These are phyloP conservation scores for Hymenoscyphus salicellus DNA, from an alignment of 2,329 filamentous ascomycete species.

Conservation along the genomic window DNA sequence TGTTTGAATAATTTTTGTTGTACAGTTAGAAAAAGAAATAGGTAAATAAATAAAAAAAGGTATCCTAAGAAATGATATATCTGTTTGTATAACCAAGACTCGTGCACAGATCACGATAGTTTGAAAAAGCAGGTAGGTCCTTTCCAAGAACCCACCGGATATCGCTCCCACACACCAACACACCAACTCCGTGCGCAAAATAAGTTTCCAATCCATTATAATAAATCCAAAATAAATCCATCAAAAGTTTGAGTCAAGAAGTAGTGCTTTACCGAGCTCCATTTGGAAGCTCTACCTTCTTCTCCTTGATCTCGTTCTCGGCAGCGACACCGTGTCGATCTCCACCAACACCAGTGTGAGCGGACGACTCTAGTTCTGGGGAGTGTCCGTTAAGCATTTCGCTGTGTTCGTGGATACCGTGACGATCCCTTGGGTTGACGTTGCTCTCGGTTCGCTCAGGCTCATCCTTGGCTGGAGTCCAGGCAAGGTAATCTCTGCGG, in stretches of 20 bases:
- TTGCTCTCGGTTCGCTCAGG: conserved; percentile 52
- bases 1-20: too few relatives aligned
- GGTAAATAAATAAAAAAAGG: too few relatives aligned
- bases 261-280: not conserved
- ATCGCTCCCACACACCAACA: conserved; percentile 1
- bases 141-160: conserved; percentile 2
- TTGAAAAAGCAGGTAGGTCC: not conserved
- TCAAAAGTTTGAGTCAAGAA: not conserved
- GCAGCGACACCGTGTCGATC: conserved; percentile 51
- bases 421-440: conserved; percentile 60
- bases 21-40: too few relatives aligned
- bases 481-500: conserved; percentile 81
- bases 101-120: not conserved
- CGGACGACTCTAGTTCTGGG: conserved; percentile 37
- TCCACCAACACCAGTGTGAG: conserved; percentile 46
- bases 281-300: conserved; percentile 18
- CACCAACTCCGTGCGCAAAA: conserved; percentile 7
- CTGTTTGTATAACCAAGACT: not conserved
- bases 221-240: not conserved
- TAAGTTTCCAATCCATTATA: not conserved
- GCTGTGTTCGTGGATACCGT: conserved; percentile 70
- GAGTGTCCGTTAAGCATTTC: conserved; percentile 60
- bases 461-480: conserved; percentile 72
- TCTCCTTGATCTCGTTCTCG: conserved; percentile 40
- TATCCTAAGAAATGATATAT: too few relatives aligned